A percentile compares a stretch with the other conserved stretches of the same genome.
These are phyloP conservation scores for Soucietia sequanensis DNA, from an alignment of 805 yeast genomes.

Conservation along the genomic window DNA sequence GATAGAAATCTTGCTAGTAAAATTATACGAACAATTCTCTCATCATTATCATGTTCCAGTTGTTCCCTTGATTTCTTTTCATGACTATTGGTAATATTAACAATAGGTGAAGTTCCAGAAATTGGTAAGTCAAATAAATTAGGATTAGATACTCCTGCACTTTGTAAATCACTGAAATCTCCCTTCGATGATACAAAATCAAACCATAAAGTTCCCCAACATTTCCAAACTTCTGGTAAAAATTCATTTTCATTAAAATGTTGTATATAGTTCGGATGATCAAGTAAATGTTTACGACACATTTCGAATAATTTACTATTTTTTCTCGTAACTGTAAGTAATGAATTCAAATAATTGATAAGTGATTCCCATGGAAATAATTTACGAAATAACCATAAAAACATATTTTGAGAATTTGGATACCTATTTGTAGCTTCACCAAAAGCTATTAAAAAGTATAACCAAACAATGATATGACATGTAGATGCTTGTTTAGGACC, in stretches of 20 bases:
- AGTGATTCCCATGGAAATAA: constrained; percentile 70
- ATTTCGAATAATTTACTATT: constrained; percentile 21
- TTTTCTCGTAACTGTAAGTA: constrained; percentile 37
- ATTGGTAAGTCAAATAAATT: constrained; percentile 64
- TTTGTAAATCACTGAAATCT: constrained; percentile 47
- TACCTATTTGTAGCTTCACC: constrained; percentile 51
- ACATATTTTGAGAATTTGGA: constrained; percentile 47
- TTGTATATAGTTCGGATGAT: constrained; percentile 41
- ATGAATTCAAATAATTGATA: constrained; percentile 60
- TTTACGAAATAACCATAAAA: constrained; percentile 50
- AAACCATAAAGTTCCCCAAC: constrained; percentile 85
- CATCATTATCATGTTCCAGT: constrained; percentile 45
- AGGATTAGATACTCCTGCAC: constrained; percentile 54
- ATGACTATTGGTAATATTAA: constrained; percentile 13
- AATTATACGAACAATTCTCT: constrained; percentile 50
- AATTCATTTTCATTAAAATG: constrained; percentile 58
- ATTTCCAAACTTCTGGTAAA: constrained; percentile 76
- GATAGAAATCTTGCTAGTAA: constrained; percentile 52
- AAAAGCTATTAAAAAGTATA: constrained; percentile 65
- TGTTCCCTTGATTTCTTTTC: constrained; percentile 18
- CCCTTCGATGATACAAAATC: constrained; percentile 55
- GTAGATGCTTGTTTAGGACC: constrained; percentile 73
- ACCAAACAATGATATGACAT: constrained; percentile 75
- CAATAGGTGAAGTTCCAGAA: constrained; percentile 49
- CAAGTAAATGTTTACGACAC: constrained; percentile 15